Base-by-base conservation (phyloP, 345 rosid genomes). In the Angophora floribunda region DNA sequence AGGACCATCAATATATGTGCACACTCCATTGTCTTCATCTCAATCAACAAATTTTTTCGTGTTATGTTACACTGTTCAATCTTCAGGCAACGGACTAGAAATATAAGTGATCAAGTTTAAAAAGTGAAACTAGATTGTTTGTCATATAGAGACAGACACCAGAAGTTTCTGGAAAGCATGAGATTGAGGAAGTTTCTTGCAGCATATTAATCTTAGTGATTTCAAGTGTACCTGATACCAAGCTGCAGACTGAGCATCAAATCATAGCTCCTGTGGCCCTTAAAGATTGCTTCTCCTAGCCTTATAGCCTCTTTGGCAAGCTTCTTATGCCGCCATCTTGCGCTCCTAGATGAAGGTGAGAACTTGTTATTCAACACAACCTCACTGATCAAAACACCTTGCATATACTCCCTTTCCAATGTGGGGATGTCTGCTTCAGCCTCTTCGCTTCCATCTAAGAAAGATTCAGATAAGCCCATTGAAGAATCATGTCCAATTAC, bases 261-360 rank as follows among this genome's bases (percentile, higher is more conserved):
- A 94, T 98, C 99, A 88, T 98, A 98, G 94, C 99, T 96, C 88
- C 99, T 89, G 85, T 98, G 99, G 88, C 99, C 99, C 94, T 98
- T 96, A 85, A 96, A 95, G 92, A 98, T 97, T 88, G 95, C 90
- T 95, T 98, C 99, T 30, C 99, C 99, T 21, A 99, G 97, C 93
- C 94, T 95, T 93, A 95, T 96, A 89, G 95, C 95, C 88, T 96
- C 99, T 91, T 92, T 96, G 16, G 91, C 96, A 57, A 96, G 92
- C 89, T 93, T 96, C 90, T 89, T 95, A 47, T 98, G 95, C 85
- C 95, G 89, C 80, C 94, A 92, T 89, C 93, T 98, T 26, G 95
- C 95, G 91, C 98, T 94, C 93, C 97, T 96, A 44, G 99, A 96
- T 85, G 94, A 78, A 51, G 95, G 88, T 17, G 99, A 93, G 89